These are phyloP conservation scores for Amyloporia xantha DNA, from an alignment of 768 basidiomycete genomes.

Conservation along the genomic window DNA sequence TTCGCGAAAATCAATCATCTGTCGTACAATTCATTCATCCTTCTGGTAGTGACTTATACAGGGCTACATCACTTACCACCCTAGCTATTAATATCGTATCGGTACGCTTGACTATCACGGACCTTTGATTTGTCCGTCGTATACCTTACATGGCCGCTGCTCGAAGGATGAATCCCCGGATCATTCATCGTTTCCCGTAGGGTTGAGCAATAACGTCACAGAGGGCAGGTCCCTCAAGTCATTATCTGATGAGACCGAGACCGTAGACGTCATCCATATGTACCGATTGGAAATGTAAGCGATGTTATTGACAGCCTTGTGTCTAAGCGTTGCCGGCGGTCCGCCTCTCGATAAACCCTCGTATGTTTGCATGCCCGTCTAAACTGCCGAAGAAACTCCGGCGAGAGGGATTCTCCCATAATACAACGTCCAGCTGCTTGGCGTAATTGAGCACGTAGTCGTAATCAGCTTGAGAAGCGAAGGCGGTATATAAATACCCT, in stretches of 20 bases:
- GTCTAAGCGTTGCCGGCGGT: slow-evolving; percentile 21
- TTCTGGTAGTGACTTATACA: not conserved
- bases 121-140: not conserved
- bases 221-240: not conserved
- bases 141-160: not conserved
- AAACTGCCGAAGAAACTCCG: slow-evolving; percentile 79
- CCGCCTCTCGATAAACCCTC: slow-evolving; percentile 73
- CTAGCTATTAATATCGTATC: not conserved
- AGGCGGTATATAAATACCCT: slow-evolving; percentile 88
- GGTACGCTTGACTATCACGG: not conserved
- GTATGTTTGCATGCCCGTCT: slow-evolving; percentile 74
- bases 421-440: slow-evolving; percentile 68
- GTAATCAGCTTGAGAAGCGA: slow-evolving; percentile 82
- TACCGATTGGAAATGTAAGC: not conserved
- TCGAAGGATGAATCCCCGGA: not conserved
- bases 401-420: slow-evolving; percentile 74
- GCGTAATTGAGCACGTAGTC: slow-evolving; percentile 84
- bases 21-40: not conserved
- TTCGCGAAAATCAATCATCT: not conserved
- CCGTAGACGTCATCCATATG: not conserved
- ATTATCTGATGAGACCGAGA: not conserved
- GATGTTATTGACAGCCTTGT: slow-evolving; percentile 2
- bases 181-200: not conserved
- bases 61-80: not conserved
- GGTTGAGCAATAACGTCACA: not conserved